These are phyloP conservation scores for Calonectria pauciramosa DNA, from an alignment of 2,329 filamentous ascomycete species.

Conservation along the genomic window DNA sequence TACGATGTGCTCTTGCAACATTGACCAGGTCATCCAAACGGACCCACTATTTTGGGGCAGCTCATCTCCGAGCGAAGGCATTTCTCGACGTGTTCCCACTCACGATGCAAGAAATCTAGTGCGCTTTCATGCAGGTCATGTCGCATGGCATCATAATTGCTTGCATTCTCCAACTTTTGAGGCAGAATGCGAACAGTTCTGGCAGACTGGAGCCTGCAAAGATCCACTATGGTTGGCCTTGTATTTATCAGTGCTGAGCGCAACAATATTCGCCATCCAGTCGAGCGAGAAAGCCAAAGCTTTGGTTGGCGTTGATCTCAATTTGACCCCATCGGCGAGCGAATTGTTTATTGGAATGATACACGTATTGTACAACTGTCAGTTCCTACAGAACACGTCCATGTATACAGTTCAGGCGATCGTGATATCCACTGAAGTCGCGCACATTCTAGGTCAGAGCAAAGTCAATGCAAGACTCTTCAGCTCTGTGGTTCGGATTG, in stretches of 20 bases:
- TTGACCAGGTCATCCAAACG: not conserved
- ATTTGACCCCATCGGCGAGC: not conserved
- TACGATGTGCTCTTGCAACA: not conserved
- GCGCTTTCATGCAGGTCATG: not conserved
- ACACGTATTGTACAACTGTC: not conserved
- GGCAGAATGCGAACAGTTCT: constrained; percentile 6
- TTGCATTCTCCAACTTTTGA: constrained; percentile 13
- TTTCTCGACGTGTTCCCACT: not conserved
- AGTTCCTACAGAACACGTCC: not conserved
- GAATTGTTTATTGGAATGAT: constrained; percentile 1
- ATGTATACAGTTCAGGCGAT: constrained; percentile 12
- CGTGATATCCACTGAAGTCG: constrained; percentile 14
- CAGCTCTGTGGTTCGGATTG: not conserved
- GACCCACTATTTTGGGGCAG: not conserved
- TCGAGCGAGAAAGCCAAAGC: not conserved
- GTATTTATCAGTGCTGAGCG: constrained; percentile 8
- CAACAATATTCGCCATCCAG: not conserved
- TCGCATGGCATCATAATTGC: constrained; percentile 16
- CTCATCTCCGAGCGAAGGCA: not conserved
- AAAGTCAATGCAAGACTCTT: constrained; percentile 11
- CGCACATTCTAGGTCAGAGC: constrained; percentile 5
- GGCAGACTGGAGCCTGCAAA: not conserved
- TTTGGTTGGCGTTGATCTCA: not conserved
- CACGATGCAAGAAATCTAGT: not conserved
- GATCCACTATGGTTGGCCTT: not conserved